Evolutionary conservation across 208 protist genomes (phyloP), one percentile per base, ranked within the genome.

Genomic region (Trypanosoma brucei): DNA sequence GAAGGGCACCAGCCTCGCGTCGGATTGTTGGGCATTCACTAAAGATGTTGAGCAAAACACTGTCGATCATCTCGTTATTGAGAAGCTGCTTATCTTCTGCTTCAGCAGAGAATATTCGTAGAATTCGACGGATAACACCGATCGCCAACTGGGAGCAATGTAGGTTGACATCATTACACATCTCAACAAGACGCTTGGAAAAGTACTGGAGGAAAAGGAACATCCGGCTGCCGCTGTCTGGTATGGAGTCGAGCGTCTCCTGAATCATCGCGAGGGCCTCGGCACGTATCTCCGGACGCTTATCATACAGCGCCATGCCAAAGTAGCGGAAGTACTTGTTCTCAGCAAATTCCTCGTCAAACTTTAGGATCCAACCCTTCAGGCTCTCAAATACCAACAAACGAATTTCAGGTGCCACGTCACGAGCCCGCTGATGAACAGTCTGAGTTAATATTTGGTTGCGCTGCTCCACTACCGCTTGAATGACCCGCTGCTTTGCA

Each of bases 271-370:
- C 80, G 1, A 96, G 79, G 31, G 72, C 82, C 67, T 91, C 86
- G 1, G 75, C 70, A 42, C 91, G 87, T 33, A 94, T 73, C 65
- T 93, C 87, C 3, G 88, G 70, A 56, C 67, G 53, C 72, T 92
- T 91, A 78, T 96, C 91, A 68, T 92, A 84, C 22, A 96, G 68
- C n/a, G 84, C 73, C 77, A 96, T 92, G 59, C 86, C 81, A 60
- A 96, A 88, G 72, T 94, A 94, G 55, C 88, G 85, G 38, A 94
- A 82, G 65, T 93, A 96, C 54, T 92, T 90, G 74, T 94, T 94
- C 42, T 74, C 79, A 56, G 93, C 79, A 68, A 84, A 96, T 59
- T 87, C 80, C 2, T 86, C 78, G 42, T 89, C 83, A 55, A 79
- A 91, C 40, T 78, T 77, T 11, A 89, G 42, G 60, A 92, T 82